Percentiles rank a stretch among this genome's conserved stretches.
phyloP scores from a whole-genome alignment of 805 yeast species.

The Yarrowia bubula region DNA sequence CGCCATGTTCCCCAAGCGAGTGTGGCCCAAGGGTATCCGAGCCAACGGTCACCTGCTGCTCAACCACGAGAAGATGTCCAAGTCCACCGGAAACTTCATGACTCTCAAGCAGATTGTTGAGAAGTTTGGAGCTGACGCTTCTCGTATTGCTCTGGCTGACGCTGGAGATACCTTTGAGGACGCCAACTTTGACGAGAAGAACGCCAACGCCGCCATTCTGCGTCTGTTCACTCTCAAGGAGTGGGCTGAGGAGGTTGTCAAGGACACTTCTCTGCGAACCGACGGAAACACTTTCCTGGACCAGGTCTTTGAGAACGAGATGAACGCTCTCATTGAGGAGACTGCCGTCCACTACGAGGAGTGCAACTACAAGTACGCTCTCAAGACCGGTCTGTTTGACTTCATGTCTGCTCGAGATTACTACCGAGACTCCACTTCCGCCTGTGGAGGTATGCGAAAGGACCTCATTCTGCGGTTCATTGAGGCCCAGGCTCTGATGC shows the following conservation, averaged over 20 bases:
- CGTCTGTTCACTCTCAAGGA: slow-evolving; percentile 89
- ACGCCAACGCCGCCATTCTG: slow-evolving; percentile 95
- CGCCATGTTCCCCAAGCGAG: slow-evolving; percentile 83
- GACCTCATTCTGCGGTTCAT: slow-evolving; percentile 79
- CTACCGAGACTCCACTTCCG: slow-evolving; percentile 74
- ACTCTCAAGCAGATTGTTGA: slow-evolving; percentile 79
- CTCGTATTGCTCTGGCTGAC: slow-evolving; percentile 96
- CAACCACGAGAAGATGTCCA: slow-evolving; percentile 97
- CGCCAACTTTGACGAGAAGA: slow-evolving; percentile 95
- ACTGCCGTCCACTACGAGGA: slow-evolving; percentile 66
- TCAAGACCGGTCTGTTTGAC: slow-evolving; percentile 89
- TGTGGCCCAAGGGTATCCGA: slow-evolving; percentile 94
- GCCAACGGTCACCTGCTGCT: slow-evolving; percentile 93
- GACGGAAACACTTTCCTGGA: slow-evolving; percentile 71
- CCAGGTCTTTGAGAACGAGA: slow-evolving; percentile 86
- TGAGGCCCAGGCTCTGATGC: slow-evolving; percentile 77
- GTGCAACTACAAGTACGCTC: slow-evolving; percentile 82
- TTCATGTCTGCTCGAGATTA: slow-evolving; percentile 94
- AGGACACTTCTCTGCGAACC: slow-evolving; percentile 53
- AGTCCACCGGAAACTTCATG: slow-evolving; percentile 95
- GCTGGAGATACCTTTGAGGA: slow-evolving; percentile 98
- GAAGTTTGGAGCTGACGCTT: slow-evolving; percentile 96
- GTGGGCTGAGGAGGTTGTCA: slow-evolving; percentile 83
- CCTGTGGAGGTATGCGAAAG: slow-evolving; percentile 63
- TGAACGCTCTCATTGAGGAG: slow-evolving; percentile 75